These are phyloP conservation scores for Chrysoporthe puriensis DNA, from an alignment of 2,329 filamentous ascomycete species.

Conservation along the genomic window DNA sequence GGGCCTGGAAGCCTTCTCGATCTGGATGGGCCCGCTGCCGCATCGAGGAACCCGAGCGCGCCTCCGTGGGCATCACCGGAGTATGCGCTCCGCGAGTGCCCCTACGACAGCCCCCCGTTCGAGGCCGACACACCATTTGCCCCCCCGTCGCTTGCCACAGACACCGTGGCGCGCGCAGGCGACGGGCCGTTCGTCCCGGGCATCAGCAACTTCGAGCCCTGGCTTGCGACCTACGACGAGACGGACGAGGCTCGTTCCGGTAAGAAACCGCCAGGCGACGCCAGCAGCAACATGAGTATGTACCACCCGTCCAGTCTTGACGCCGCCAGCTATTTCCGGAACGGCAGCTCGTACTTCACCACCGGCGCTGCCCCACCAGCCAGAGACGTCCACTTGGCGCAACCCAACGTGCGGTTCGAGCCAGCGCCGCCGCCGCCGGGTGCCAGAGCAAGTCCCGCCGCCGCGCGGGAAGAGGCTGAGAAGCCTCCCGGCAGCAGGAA, in stretches of 20 bases:
- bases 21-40: too few species aligned
- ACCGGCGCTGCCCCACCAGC: too few species aligned
- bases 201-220: not conserved
- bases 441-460: too few species aligned
- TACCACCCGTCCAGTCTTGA: too few species aligned
- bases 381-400: too few species aligned
- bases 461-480: not conserved
- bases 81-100: not conserved
- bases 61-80: too few species aligned
- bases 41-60: not conserved
- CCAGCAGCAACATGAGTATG: too few species aligned
- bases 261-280: too few species aligned
- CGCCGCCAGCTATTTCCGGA: not conserved
- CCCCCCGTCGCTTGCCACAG: not conserved
- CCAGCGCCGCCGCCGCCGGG: not conserved
- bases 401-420: not conserved
- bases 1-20: not conserved
- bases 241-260: not conserved
- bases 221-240: too few species aligned
- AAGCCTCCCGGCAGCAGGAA: not conserved
- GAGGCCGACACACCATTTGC: not conserved
- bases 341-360: not conserved
- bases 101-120: not conserved
- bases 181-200: too few species aligned
- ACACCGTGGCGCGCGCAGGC: too few species aligned